phyloP scores from a whole-genome alignment of 371 early-diverging fungal species.

The Cokeromyces recurvatus region DNA sequence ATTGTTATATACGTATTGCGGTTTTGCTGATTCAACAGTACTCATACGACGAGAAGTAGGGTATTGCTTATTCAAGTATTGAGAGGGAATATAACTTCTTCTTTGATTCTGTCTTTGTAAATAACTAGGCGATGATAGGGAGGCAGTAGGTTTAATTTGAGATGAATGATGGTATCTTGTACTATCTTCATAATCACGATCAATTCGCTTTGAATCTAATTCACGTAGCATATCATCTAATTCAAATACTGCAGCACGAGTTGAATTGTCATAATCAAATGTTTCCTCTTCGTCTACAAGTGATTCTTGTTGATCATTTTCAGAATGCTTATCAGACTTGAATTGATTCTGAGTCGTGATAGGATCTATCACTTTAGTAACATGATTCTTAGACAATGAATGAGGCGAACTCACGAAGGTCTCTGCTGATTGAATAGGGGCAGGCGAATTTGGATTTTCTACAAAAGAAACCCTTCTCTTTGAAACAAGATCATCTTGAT shows the following conservation, averaged over 20 bases:
- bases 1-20: background rate
- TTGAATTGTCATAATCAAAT: background rate
- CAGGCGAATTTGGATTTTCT: too few species aligned
- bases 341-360: too few species aligned
- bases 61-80: too few species aligned
- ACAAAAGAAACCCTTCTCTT: too few species aligned
- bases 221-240: conserved; percentile 17
- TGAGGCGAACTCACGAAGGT: too few species aligned
- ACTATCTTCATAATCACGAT: too few species aligned
- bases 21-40: background rate
- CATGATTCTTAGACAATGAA: too few species aligned
- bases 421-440: too few species aligned
- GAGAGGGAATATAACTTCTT: conserved; percentile 4
- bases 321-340: too few species aligned
- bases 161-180: too few species aligned
- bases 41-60: conserved; percentile 12
- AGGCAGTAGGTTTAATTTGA: conserved; percentile 16
- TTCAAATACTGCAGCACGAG: conserved; percentile 14
- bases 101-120: conserved; percentile 11
- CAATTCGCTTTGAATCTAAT: conserved; percentile 8
- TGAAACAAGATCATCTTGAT: too few species aligned
- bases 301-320: background rate
- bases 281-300: background rate
- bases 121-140: conserved; percentile 12
- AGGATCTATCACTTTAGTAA: background rate